Conservation (phyloP, 257 asterid species). For the Nicotiana benthamiana region DNA sequence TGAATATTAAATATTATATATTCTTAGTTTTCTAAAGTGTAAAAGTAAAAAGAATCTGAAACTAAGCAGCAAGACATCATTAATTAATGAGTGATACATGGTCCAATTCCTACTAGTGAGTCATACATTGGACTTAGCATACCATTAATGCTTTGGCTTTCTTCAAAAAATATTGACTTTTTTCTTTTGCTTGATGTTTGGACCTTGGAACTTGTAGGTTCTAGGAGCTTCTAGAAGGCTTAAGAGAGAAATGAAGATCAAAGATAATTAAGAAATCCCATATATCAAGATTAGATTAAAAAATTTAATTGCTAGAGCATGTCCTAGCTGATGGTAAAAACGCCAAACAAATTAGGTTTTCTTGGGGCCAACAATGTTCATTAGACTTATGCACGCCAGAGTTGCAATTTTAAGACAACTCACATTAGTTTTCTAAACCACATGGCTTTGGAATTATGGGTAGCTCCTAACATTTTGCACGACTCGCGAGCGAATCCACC, state of each 20-base stretch:
- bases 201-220: neutral
- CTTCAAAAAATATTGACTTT: neutral
- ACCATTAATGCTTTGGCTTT: neutral
- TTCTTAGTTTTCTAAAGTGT: too few species aligned
- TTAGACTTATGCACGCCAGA: neutral
- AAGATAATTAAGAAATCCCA: neutral
- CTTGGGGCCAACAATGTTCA: constrained; percentile 17
- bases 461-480: too few species aligned
- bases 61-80: too few species aligned
- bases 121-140: neutral
- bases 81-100: neutral
- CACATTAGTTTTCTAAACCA: constrained; percentile 23
- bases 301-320: constrained; percentile 7
- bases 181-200: neutral
- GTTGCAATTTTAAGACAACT: constrained; percentile 26
- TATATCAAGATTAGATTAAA: neutral
- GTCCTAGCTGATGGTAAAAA: constrained; percentile 22
- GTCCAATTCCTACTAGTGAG: neutral
- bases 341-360: constrained; percentile 31
- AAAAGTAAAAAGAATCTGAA: too few species aligned
- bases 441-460: constrained; percentile 21
- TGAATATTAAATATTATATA: too few species aligned
- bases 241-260: neutral
- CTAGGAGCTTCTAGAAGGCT: neutral
- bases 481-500: too few species aligned